Percentiles rank a stretch among this genome's conserved stretches.
Evolutionary conservation across 495 filamentous ascomycete genomes (phyloP).

Genomic region (Sabuloglossum arenarium): DNA sequence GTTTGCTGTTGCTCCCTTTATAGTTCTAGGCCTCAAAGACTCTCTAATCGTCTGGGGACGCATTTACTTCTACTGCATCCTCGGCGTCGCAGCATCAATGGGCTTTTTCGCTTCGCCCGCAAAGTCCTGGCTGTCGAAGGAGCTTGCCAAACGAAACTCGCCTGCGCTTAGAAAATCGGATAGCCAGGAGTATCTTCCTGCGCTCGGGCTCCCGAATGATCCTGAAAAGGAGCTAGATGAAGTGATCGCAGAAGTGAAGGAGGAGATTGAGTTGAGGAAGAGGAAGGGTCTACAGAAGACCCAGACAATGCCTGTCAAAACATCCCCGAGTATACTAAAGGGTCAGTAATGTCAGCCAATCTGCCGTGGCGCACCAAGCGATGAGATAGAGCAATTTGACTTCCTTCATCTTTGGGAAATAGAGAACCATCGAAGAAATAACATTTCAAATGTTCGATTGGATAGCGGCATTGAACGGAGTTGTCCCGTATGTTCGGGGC

Average conservation of each 20-base stretch:
- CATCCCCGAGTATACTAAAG: neutral
- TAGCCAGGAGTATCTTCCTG: constrained; percentile 20
- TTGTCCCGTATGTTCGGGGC: too few species aligned
- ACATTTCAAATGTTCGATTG: too few species aligned
- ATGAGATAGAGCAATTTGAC: too few species aligned
- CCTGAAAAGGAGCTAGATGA: constrained; percentile 60
- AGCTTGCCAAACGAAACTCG: constrained; percentile 11
- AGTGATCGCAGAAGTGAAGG: constrained; percentile 50
- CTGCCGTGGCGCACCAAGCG: neutral
- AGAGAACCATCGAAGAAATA: too few species aligned
- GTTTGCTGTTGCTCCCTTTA: constrained; percentile 66
- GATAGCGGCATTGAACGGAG: too few species aligned
- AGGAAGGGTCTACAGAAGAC: constrained; percentile 19
- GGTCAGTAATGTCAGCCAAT: too few species aligned
- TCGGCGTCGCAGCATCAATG: constrained; percentile 40
- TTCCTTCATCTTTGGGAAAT: too few species aligned
- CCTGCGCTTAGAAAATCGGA: constrained; percentile 10
- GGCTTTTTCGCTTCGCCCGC: constrained; percentile 65
- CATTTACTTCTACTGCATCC: constrained; percentile 73
- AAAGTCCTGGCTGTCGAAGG: constrained; percentile 25
- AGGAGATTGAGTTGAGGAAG: constrained; percentile 41
- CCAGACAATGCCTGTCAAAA: neutral
- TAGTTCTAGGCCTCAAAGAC: constrained; percentile 46
- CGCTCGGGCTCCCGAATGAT: constrained; percentile 61
- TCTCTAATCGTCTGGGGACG: constrained; percentile 57